phyloP scores from a whole-genome alignment of 805 yeast genomes.

The Cyberlindnera japonica region DNA sequence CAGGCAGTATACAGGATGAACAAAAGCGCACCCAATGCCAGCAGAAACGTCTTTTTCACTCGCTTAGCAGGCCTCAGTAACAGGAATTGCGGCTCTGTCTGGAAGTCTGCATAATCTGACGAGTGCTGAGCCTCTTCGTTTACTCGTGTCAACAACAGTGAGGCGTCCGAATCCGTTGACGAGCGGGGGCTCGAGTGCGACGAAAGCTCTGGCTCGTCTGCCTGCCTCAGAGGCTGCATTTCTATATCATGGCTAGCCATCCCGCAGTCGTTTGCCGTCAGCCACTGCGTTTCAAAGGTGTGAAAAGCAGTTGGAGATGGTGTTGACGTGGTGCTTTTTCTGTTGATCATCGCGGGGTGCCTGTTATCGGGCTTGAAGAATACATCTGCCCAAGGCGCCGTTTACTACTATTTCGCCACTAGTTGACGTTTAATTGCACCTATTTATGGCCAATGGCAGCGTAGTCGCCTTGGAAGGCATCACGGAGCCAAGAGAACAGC shows the following conservation, averaged over 20 bases:
- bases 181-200: conserved; percentile 2
- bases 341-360: no score
- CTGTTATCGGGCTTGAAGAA: no score
- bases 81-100: conserved; percentile 3
- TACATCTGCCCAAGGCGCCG: no score
- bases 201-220: background rate
- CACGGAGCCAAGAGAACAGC: conserved; percentile 57
- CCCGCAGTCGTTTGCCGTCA: background rate
- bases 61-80: conserved; percentile 4
- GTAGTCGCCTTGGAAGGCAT: conserved; percentile 55
- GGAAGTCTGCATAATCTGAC: conserved; percentile 10
- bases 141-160: conserved; percentile 9
- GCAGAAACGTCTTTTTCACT: conserved; percentile 5
- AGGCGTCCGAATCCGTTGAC: conserved; percentile 10
- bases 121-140: conserved; percentile 8
- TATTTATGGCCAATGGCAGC: conserved; percentile 21
- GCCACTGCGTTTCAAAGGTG: no score
- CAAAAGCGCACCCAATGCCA: conserved; percentile 2
- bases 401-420: background rate
- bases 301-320: no score
- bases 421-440: no score
- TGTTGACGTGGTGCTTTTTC: no score
- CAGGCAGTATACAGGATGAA: conserved; percentile 11
- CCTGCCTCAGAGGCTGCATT: conserved; percentile 2
- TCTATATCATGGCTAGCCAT: conserved; percentile 4